A percentile compares a stretch with the other conserved stretches of the same genome.
phyloP scores from a whole-genome alignment of 805 yeast species.

The Hyphopichia homilentoma region DNA sequence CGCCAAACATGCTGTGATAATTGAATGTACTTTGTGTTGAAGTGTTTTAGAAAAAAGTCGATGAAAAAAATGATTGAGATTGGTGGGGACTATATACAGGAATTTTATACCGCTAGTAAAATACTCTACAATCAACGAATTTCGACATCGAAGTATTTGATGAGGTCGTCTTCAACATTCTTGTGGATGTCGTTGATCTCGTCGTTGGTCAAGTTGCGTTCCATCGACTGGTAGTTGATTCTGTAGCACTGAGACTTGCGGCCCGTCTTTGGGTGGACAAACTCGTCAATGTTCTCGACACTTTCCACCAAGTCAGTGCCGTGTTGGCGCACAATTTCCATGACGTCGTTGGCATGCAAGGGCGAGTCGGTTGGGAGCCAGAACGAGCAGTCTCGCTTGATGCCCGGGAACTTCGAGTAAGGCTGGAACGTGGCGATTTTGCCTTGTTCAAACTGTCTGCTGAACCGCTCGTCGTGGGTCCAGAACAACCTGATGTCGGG shows the following conservation, averaged over 20 bases:
- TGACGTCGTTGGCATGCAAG: slow-evolving; percentile 84
- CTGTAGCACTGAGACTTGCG: slow-evolving; percentile 81
- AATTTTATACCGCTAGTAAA: too few relatives aligned
- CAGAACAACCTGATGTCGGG: slow-evolving; percentile 95
- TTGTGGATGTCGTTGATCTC: slow-evolving; percentile 78
- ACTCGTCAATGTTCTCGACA: slow-evolving; percentile 76
- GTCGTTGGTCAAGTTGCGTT: slow-evolving; percentile 78
- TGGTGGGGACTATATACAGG: too few relatives aligned
- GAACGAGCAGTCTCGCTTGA: slow-evolving; percentile 84
- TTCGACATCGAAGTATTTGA: slow-evolving; percentile 50
- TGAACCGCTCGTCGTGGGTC: slow-evolving; percentile 78
- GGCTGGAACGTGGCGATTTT: slow-evolving; percentile 73
- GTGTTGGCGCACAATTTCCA: slow-evolving; percentile 82
- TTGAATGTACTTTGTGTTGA: too few relatives aligned
- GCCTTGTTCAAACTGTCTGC: slow-evolving; percentile 64
- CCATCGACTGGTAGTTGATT: slow-evolving; percentile 93
- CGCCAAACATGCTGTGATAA: slow-evolving; percentile 6
- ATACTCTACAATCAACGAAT: too few relatives aligned
- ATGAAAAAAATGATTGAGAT: too few relatives aligned
- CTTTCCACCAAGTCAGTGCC: slow-evolving; percentile 90
- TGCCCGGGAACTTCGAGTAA: slow-evolving; percentile 87
- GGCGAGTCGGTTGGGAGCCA: slow-evolving; percentile 61
- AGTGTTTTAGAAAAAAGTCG: too few relatives aligned
- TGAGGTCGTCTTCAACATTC: slow-evolving; percentile 56
- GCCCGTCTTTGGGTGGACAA: slow-evolving; percentile 78